These are phyloP conservation scores for Crithidia expoeki DNA, from an alignment of 208 protist genomes.

Conservation along the genomic window DNA sequence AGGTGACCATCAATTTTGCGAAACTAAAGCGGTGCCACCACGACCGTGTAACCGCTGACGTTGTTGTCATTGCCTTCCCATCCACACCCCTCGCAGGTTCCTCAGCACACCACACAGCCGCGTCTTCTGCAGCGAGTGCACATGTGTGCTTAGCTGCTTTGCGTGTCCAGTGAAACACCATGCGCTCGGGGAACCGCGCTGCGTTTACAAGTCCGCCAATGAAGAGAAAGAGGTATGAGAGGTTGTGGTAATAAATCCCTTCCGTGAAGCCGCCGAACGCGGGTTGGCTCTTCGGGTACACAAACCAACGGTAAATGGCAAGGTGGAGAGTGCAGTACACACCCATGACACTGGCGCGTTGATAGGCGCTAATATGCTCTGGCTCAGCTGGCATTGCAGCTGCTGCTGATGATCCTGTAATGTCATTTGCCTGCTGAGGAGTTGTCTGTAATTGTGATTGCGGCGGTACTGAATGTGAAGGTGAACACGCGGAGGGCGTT, in stretches of 20 bases:
- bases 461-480: no score
- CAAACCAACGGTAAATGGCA: slow-evolving; percentile 42
- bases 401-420: neutral
- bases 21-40: slow-evolving; percentile 32
- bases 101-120: slow-evolving; percentile 18
- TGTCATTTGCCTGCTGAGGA: no score
- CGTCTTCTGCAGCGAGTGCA: slow-evolving; percentile 7
- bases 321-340: slow-evolving; percentile 54
- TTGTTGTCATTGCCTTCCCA: neutral
- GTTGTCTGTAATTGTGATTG: neutral
- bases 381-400: neutral
- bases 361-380: slow-evolving; percentile 27
- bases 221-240: slow-evolving; percentile 57
- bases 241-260: slow-evolving; percentile 57
- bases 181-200: slow-evolving; percentile 53
- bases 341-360: slow-evolving; percentile 34
- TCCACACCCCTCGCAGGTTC: slow-evolving; percentile 6
- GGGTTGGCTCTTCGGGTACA: slow-evolving; percentile 45
- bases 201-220: slow-evolving; percentile 49
- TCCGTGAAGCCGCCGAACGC: slow-evolving; percentile 50
- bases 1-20: slow-evolving; percentile 33
- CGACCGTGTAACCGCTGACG: neutral
- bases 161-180: slow-evolving; percentile 31
- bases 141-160: slow-evolving; percentile 20
- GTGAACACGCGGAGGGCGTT: no score